These are phyloP conservation scores for Fusarium secorum DNA, from an alignment of 2,329 filamentous ascomycete species.

Conservation along the genomic window DNA sequence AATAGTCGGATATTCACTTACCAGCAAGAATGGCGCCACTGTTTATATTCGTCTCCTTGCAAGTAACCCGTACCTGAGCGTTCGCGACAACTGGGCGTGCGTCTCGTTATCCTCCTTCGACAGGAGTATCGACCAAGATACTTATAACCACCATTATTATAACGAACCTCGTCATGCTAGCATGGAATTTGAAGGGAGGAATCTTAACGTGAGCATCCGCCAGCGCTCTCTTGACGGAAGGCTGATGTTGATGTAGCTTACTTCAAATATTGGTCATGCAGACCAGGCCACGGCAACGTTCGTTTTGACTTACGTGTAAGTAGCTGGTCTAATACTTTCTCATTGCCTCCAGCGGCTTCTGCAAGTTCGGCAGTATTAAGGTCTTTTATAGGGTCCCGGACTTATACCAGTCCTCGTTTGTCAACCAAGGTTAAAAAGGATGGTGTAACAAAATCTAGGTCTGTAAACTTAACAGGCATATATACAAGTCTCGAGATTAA, in stretches of 20 bases:
- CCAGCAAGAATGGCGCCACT: background rate
- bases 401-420: background rate
- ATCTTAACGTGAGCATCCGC: background rate
- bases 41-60: background rate
- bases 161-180: background rate
- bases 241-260: background rate
- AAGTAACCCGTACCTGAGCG: background rate
- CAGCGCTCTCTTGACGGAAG: fast-evolving
- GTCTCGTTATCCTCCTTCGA: background rate
- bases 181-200: background rate
- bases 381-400: background rate
- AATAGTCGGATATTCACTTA: background rate
- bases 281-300: background rate
- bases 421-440: background rate
- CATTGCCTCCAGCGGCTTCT: no score
- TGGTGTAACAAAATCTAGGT: fast-evolving
- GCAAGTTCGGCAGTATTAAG: background rate
- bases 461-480: fast-evolving
- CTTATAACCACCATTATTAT: background rate
- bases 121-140: fast-evolving
- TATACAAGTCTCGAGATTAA: fast-evolving
- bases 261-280: background rate
- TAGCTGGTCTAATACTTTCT: no score
- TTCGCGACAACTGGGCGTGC: background rate
- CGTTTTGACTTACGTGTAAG: background rate